Percentiles rank a stretch among this genome's conserved stretches.
Evolutionary conservation across 352 stramenopile species (phyloP).

Genomic region (Globisporangium acanthophoron): DNA sequence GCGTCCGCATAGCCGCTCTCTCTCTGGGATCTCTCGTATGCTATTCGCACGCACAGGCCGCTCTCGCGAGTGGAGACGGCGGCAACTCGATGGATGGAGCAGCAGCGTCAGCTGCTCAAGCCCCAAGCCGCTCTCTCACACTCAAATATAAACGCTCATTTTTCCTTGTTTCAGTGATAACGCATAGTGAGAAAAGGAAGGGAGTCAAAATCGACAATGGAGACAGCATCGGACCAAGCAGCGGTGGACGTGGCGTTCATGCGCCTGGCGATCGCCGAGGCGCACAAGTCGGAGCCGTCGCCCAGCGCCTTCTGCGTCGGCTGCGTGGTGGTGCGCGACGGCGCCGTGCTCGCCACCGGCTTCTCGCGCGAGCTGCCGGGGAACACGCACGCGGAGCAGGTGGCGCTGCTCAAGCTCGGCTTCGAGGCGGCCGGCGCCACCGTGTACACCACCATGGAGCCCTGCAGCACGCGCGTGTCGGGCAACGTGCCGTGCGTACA

Average conservation of each 20-base stretch:
- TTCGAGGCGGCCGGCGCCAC: slow-evolving; percentile 61
- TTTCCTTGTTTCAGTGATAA: too few species aligned
- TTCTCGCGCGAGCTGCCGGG: slow-evolving; percentile 83
- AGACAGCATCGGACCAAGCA: background rate
- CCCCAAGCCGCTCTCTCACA: background rate
- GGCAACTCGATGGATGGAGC: background rate
- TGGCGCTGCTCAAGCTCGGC: slow-evolving; percentile 74
- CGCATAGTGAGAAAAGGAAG: too few species aligned
- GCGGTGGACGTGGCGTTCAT: slow-evolving; percentile 50
- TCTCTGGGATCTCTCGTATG: background rate
- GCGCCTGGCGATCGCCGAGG: slow-evolving; percentile 73
- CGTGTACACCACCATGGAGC: slow-evolving; percentile 89
- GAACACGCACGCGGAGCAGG: slow-evolving; percentile 88
- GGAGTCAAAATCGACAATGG: background rate
- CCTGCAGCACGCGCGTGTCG: slow-evolving; percentile 81
- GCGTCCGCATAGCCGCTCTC: slow-evolving; percentile 1
- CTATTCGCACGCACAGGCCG: background rate
- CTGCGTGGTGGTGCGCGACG: slow-evolving; percentile 67
- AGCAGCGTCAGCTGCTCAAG: background rate
- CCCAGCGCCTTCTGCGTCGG: slow-evolving; percentile 81
- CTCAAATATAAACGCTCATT: background rate
- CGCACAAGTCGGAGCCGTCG: slow-evolving; percentile 63
- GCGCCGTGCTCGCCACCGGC: slow-evolving; percentile 51
- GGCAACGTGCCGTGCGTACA: slow-evolving; percentile 80
- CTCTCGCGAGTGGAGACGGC: background rate